phyloP scores from a whole-genome alignment of 176 grass and related monocot genomes.

The Thalia dealbata region DNA sequence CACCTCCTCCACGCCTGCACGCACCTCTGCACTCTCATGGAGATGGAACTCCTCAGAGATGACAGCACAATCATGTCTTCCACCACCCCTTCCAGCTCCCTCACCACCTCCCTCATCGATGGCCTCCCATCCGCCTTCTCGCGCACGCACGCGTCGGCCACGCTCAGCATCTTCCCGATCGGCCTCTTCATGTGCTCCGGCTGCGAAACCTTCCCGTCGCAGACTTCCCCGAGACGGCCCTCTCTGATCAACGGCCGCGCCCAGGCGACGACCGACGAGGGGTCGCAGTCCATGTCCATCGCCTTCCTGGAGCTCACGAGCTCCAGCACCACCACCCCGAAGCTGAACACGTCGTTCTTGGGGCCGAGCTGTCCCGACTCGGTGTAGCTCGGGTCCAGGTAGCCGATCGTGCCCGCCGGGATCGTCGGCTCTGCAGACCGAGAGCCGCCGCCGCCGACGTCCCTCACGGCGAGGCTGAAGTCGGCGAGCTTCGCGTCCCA shows the following conservation, averaged over 20 bases:
- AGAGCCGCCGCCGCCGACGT: background rate
- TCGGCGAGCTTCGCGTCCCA: slow-evolving; percentile 59
- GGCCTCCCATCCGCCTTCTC: slow-evolving; percentile 41
- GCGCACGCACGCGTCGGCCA: slow-evolving; percentile 56
- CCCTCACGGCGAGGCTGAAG: slow-evolving; percentile 62
- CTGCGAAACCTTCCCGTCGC: slow-evolving; percentile 38
- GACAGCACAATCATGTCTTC: slow-evolving; percentile 26
- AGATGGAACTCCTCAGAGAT: background rate
- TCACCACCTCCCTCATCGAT: slow-evolving; percentile 51
- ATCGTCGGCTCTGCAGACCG: too few species aligned
- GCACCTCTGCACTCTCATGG: slow-evolving; percentile 19
- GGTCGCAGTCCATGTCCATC: slow-evolving; percentile 53
- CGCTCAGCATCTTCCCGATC: slow-evolving; percentile 26
- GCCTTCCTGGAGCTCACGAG: slow-evolving; percentile 79
- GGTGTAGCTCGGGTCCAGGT: slow-evolving; percentile 89
- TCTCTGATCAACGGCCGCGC: slow-evolving; percentile 36
- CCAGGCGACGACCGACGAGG: slow-evolving; percentile 75
- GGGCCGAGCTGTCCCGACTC: slow-evolving; percentile 55
- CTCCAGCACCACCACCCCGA: slow-evolving; percentile 82
- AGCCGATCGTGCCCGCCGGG: slow-evolving; percentile 81
- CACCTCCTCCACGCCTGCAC: slow-evolving; percentile 44
- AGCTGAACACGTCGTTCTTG: slow-evolving; percentile 90
- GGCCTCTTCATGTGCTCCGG: slow-evolving; percentile 10
- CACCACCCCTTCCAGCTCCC: slow-evolving; percentile 47
- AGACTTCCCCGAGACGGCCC: slow-evolving; percentile 23